These are phyloP conservation scores for Sporothrix phasma DNA, from an alignment of 2,329 filamentous ascomycete genomes.

Conservation along the genomic window DNA sequence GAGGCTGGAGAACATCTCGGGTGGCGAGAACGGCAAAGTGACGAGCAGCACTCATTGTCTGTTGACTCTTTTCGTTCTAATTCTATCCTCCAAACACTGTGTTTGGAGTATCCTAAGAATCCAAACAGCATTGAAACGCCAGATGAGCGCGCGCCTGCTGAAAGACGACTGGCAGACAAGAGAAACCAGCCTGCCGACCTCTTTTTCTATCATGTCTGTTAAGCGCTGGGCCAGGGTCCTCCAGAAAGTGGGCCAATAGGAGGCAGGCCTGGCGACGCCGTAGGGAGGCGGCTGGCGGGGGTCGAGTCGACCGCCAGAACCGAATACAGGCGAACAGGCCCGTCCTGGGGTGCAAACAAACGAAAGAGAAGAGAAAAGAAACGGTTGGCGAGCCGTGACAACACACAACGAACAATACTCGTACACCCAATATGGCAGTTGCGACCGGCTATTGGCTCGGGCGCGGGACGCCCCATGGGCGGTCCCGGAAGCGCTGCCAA, in stretches of 20 bases:
- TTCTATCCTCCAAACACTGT: no score
- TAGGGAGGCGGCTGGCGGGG: background rate
- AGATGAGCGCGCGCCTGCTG: background rate
- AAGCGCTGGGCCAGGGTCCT: conserved; percentile 5
- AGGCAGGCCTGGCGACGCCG: background rate
- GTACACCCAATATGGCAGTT: background rate
- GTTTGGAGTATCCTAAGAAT: no score
- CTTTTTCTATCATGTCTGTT: background rate
- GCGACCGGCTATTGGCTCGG: conserved; percentile 6
- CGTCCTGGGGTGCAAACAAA: background rate
- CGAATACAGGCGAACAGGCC: background rate
- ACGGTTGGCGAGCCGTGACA: no score
- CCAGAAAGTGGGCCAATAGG: background rate
- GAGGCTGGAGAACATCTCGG: background rate
- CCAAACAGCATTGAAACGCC: background rate
- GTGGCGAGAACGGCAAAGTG: background rate
- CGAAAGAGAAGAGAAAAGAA: background rate
- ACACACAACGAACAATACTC: background rate
- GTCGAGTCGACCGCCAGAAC: no score
- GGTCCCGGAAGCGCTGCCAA: conserved; percentile 9
- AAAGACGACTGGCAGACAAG: background rate
- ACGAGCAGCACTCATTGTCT: background rate
- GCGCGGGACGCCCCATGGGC: background rate
- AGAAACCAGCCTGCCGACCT: background rate
- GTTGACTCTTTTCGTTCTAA: no score